A percentile compares a stretch with the other conserved stretches of the same genome.
These are phyloP conservation scores for Cymodocea nodosa DNA, from an alignment of 116 monocot species.

Conservation along the genomic window DNA sequence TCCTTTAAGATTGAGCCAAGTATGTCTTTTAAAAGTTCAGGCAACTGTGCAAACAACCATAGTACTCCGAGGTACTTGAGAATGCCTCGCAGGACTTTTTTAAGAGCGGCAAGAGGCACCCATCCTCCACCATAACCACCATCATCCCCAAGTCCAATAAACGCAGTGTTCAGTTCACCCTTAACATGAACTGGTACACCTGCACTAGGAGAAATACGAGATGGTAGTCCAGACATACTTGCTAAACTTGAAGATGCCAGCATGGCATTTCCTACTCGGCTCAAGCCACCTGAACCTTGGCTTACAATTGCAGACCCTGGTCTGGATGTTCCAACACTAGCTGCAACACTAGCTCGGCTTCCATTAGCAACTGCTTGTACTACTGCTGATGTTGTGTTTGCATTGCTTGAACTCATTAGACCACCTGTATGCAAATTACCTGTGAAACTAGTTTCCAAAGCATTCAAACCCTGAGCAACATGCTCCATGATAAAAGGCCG, in stretches of 20 bases:
- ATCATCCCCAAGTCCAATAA: conserved; percentile 98
- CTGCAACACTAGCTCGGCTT: conserved; percentile 23
- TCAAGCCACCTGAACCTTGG: conserved; percentile 48
- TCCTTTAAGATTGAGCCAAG: conserved; percentile 92
- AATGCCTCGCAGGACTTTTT: conserved; percentile 88
- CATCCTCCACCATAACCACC: conserved; percentile 99
- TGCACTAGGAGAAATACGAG: conserved; percentile 58
- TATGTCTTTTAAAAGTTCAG: conserved; percentile 86
- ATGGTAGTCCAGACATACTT: conserved; percentile 46
- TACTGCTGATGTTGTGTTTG: conserved; percentile 14
- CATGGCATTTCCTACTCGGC: conserved; percentile 38
- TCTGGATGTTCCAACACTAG: conserved; percentile 30
- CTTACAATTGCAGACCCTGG: conserved; percentile 30
- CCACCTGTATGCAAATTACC: conserved; percentile 30
- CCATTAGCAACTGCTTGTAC: conserved; percentile 25
- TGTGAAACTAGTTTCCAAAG: conserved; percentile 65
- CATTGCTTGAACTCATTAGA: conserved; percentile 20
- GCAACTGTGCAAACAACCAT: conserved; percentile 96
- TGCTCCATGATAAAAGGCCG: conserved; percentile 99
- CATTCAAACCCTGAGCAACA: conserved; percentile 96
- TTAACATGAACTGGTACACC: conserved; percentile 77
- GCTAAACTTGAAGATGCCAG: conserved; percentile 56
- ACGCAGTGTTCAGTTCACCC: conserved; percentile 92
- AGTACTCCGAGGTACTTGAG: conserved; percentile 96
- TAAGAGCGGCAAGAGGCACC: conserved; percentile 97